Evolutionary conservation across 2,329 filamentous ascomycete species (phyloP), one percentile per base, ranked within the genome.

Genomic region (Metarhizium robertsii): DNA sequence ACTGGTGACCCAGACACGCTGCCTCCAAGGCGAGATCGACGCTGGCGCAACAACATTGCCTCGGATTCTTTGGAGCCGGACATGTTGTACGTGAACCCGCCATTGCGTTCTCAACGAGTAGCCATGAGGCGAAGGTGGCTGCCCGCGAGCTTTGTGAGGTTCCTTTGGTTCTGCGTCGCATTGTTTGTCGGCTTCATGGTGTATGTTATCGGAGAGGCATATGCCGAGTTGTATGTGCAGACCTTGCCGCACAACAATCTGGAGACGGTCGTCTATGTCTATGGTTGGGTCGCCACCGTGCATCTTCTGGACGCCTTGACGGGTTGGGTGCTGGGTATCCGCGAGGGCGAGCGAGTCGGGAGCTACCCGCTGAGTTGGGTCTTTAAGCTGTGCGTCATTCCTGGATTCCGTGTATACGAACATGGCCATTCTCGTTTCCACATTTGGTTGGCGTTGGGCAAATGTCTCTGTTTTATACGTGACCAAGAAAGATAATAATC

Each of bases 341-440:
- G 78, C 53, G 81, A 86, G 61, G 84, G 84, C 50, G 81, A 87
- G 65, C 74, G 84, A 36, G 84, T 87, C 1, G 83, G 84, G 43
- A 86, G 81, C 65, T 87, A 87, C 62, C 84, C 84, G n/a, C 67
- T 87, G 56, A 84, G 82, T 60, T 87, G 83, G 80, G 79, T 86
- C 46, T 87, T 87, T 63, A 87, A 87, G 66, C 75, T 87, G 79
- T 85, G 65, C 70, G 79, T 70, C 25, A 11, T 51, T 18, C 50
- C 14, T 18, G 18, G 36, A 42, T 20, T n/a, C 20, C 45, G 16
- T 38, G 11, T 18, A 16, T 20, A 7, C 34, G 16, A 20, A 20
- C 42, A 45, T 16, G 10, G 42, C 32, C 11, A 3, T 30, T 32
- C 16, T 16, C n/a, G 52, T 18, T 13, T 2, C 6, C 18, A 51